Percentiles rank a stretch among this genome's conserved stretches.
Conservation (phyloP, 2,329 filamentous ascomycete species). For the Diaporthe humulicola region DNA sequence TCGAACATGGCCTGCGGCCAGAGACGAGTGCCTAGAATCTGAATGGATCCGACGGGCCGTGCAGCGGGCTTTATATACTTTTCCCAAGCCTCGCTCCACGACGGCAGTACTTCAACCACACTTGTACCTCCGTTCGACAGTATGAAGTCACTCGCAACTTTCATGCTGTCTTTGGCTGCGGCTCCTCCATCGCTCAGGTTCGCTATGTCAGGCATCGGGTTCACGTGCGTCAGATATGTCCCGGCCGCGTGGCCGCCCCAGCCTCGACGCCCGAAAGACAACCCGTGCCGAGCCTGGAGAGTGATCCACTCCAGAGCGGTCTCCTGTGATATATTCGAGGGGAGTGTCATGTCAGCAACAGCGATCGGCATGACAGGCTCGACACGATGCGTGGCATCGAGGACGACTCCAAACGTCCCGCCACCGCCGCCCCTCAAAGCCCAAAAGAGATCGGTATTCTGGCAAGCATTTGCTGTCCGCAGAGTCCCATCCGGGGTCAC, state of each 20-base stretch:
- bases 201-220: conserved; percentile 16
- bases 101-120: conserved; percentile 6
- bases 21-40: neutral
- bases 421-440: conserved; percentile 60
- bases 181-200: conserved; percentile 24
- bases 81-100: conserved; percentile 9
- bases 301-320: conserved; percentile 14
- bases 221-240: conserved; percentile 25
- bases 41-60: conserved; percentile 2
- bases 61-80: conserved; percentile 30
- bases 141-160: conserved; percentile 19
- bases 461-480: conserved; percentile 53
- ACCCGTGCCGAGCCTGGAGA: conserved; percentile 11
- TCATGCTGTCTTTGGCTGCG: conserved; percentile 1
- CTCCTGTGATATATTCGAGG: neutral
- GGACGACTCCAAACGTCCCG: conserved; percentile 23
- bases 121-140: conserved; percentile 16
- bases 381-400: conserved; percentile 27
- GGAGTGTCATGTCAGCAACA: neutral
- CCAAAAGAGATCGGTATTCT: conserved; percentile 63
- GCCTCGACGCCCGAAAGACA: conserved; percentile 1
- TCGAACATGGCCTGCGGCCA: conserved; percentile 24
- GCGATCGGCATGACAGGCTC: conserved; percentile 13
- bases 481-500: conserved; percentile 59
- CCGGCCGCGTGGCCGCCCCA: conserved; percentile 30